Conservation (phyloP, 2,329 filamentous ascomycete species). For the Arthrobotrys sphaeroides region DNA sequence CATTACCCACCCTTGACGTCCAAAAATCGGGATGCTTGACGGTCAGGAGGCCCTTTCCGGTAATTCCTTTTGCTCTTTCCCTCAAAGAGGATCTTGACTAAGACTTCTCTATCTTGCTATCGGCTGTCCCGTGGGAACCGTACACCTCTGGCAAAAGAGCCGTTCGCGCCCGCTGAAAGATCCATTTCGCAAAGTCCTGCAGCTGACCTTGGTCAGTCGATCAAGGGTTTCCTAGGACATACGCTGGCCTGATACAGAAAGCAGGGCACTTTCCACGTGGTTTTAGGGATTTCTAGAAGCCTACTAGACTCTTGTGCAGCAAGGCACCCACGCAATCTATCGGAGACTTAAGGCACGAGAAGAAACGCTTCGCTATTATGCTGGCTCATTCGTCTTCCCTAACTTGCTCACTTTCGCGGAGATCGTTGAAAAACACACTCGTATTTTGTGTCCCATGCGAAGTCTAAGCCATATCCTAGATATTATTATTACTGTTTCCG, state of each 20-base stretch:
- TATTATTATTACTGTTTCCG: neutral
- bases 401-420: neutral
- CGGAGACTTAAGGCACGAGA: neutral
- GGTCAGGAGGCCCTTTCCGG: too few species aligned
- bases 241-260: neutral
- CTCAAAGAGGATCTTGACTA: too few species aligned
- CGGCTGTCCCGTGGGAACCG: too few species aligned
- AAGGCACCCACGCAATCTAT: neutral
- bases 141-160: too few species aligned
- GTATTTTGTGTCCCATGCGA: neutral
- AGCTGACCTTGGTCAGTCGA: neutral
- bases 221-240: too few species aligned
- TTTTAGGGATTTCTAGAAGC: conserved; percentile 14
- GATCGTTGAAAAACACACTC: neutral
- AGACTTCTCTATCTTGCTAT: too few species aligned
- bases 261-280: neutral
- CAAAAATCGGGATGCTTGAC: too few species aligned
- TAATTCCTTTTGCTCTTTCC: too few species aligned
- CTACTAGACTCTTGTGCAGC: neutral
- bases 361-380: neutral
- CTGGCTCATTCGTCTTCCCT: neutral
- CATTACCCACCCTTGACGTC: conserved; percentile 1
- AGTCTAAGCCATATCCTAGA: neutral
- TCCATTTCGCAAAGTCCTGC: too few species aligned
- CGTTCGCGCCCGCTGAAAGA: too few species aligned